Evolutionary conservation across 495 filamentous ascomycete species (phyloP).

Genomic region (Aspergillus leporis): DNA sequence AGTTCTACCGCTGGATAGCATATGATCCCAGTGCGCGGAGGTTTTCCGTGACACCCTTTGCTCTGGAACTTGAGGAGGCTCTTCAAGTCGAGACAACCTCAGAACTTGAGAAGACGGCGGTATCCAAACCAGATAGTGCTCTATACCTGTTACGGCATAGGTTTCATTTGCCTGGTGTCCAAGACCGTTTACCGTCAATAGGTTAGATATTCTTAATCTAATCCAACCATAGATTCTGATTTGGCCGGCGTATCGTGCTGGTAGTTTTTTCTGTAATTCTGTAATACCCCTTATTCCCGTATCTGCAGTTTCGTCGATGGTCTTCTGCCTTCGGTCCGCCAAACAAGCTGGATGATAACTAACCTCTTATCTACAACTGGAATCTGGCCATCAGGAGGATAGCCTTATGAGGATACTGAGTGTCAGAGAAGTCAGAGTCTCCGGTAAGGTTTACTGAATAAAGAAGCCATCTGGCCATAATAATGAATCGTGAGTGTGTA

Average conservation of each 20-base stretch:
- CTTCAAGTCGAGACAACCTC: conserved; percentile 18
- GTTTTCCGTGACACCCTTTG: conserved; percentile 36
- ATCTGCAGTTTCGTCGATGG: too few relatives aligned
- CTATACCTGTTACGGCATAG: conserved; percentile 10
- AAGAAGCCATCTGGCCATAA: too few relatives aligned
- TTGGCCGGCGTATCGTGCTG: neutral
- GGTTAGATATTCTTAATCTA: neutral
- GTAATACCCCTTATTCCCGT: neutral
- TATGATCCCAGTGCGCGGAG: conserved; percentile 26
- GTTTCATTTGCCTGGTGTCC: neutral
- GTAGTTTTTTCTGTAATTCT: neutral
- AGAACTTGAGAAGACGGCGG: neutral
- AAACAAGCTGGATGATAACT: too few relatives aligned
- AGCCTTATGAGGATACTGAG: too few relatives aligned
- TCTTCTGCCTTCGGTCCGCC: too few relatives aligned
- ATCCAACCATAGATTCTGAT: neutral
- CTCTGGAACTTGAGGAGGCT: conserved; percentile 25
- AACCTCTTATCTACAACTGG: too few relatives aligned
- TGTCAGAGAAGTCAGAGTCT: too few relatives aligned
- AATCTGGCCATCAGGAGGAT: too few relatives aligned
- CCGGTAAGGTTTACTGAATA: too few relatives aligned
- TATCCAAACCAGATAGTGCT: conserved; percentile 5
- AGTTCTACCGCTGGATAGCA: conserved; percentile 46
- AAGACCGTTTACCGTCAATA: neutral
- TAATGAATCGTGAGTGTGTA: too few relatives aligned